These are phyloP conservation scores for California macrophylla DNA, from an alignment of 441 rosid genomes.

Conservation along the genomic window DNA sequence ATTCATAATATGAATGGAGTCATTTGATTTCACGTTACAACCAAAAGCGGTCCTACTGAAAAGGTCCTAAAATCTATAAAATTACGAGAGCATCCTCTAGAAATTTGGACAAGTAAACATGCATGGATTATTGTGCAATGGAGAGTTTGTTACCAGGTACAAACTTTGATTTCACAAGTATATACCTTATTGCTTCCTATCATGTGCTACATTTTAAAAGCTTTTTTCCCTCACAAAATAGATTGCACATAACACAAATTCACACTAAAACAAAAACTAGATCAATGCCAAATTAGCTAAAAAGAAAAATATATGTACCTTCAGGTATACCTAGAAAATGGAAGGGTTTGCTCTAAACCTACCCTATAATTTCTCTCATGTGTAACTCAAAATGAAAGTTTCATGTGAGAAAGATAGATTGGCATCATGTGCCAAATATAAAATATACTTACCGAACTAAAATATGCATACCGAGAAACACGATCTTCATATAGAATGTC, in stretches of 20 bases:
- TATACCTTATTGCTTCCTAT: not conserved
- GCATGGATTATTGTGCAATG: not conserved
- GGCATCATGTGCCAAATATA: not conserved
- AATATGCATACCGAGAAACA: constrained; percentile 66
- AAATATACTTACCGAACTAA: constrained; percentile 55
- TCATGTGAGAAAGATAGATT: not conserved
- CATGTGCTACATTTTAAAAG: not conserved
- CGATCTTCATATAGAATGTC: constrained; percentile 84
- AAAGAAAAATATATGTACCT: not conserved
- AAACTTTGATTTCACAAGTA: not conserved
- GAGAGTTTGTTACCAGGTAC: not conserved
- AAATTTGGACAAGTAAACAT: not conserved
- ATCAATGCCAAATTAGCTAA: not conserved
- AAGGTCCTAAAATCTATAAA: not conserved
- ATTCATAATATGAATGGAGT: not conserved
- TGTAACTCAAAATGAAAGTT: not conserved
- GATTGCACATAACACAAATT: not conserved
- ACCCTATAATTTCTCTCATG: not conserved
- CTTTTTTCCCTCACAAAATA: not conserved
- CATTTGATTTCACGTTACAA: not conserved
- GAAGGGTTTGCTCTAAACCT: not conserved
- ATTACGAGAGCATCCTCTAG: not conserved
- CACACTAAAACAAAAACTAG: not conserved
- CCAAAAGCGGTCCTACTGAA: not conserved
- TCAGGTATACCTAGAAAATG: not conserved